phyloP scores from a whole-genome alignment of 257 asterid genomes.

The Plantago ovata region DNA sequence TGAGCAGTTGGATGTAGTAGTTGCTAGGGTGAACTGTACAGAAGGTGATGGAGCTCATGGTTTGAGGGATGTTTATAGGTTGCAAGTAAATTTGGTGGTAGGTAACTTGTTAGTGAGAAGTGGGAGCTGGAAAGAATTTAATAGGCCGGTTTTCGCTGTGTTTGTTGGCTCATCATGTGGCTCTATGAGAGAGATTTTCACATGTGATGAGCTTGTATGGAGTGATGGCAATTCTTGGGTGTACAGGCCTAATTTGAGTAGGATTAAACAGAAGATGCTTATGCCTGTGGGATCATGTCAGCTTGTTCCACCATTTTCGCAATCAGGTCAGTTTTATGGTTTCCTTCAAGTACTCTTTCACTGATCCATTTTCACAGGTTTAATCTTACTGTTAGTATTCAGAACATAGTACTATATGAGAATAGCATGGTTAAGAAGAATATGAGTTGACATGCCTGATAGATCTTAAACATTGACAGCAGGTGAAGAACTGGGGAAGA shows the following conservation, averaged over 20 bases:
- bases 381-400: not conserved
- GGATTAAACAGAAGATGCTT: constrained; percentile 40
- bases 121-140: constrained; percentile 26
- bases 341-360: not conserved
- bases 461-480: constrained; percentile 13
- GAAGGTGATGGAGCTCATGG: constrained; percentile 22
- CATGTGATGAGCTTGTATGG: constrained; percentile 71
- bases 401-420: not conserved
- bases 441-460: not conserved
- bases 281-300: constrained; percentile 83
- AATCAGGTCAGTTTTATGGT: constrained; percentile 31
- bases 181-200: constrained; percentile 75
- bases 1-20: constrained; percentile 46
- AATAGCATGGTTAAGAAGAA: not conserved
- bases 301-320: constrained; percentile 40
- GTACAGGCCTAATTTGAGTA: constrained; percentile 44
- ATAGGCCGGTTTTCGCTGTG: constrained; percentile 35
- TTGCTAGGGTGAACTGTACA: constrained; percentile 46
- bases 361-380: not conserved
- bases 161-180: constrained; percentile 55
- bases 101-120: constrained; percentile 60
- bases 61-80: constrained; percentile 55
- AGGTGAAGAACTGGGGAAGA: constrained; percentile 38
- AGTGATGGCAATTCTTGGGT: constrained; percentile 37
- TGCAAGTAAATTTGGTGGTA: constrained; percentile 72